Evolutionary conservation across 257 asterid genomes (phyloP).

Genomic region (Solanum sejunctum): DNA sequence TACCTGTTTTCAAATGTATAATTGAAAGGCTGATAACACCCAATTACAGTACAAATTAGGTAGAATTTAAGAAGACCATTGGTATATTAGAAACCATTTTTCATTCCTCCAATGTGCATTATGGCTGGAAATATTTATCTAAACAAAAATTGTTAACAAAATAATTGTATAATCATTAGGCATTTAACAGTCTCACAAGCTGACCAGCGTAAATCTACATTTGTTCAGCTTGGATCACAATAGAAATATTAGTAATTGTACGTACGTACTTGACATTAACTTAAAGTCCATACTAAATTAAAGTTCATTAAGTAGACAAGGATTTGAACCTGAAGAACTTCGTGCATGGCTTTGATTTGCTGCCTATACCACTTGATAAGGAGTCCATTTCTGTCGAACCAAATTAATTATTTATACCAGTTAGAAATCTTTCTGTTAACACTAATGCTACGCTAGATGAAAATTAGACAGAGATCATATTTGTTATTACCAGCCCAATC

Average conservation of each 20-base stretch:
- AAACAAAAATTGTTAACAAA: background rate
- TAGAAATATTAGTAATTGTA: background rate
- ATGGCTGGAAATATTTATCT: background rate
- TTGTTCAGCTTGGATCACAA: background rate
- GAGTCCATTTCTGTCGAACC: conserved; percentile 88
- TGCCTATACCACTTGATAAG: conserved; percentile 92
- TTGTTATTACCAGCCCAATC: background rate
- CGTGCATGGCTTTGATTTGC: conserved; percentile 99
- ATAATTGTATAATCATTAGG: background rate
- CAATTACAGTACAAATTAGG: background rate
- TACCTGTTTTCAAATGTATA: background rate
- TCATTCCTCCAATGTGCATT: background rate
- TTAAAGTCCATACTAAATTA: background rate
- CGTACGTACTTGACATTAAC: conserved; percentile 1
- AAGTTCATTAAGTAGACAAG: conserved; percentile 37
- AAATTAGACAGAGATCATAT: background rate
- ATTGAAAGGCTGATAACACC: background rate
- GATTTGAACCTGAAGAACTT: conserved; percentile 98
- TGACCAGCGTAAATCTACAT: background rate
- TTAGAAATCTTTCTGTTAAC: conserved; percentile 26
- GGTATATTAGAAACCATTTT: background rate
- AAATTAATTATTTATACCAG: conserved; percentile 71
- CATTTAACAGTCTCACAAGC: conserved; percentile 2
- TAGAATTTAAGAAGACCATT: background rate
- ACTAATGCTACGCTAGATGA: conserved; percentile 5